These are phyloP conservation scores for Paspalum vaginatum DNA, from an alignment of 176 grass and related monocot species.

Conservation along the genomic window DNA sequence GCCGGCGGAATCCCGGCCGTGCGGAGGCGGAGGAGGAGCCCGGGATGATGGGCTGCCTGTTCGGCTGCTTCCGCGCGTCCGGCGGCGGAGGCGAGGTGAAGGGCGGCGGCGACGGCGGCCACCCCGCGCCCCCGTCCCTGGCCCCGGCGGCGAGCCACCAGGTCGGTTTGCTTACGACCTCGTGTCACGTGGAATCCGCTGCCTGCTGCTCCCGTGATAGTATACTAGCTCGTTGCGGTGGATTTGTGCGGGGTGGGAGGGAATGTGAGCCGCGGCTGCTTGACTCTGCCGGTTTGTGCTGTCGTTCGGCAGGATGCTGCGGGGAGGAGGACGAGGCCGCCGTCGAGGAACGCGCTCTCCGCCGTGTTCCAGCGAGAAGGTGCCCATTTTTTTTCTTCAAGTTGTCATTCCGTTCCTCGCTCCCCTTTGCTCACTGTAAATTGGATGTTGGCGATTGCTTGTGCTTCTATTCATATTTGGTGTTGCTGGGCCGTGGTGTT, in stretches of 20 bases:
- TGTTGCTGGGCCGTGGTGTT: background rate
- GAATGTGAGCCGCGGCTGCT: background rate
- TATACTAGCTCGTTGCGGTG: background rate
- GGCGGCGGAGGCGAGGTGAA: conserved; percentile 36
- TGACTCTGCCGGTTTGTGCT: background rate
- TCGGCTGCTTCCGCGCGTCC: conserved; percentile 71
- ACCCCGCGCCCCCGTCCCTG: conserved; percentile 43
- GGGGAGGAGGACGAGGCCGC: conserved; percentile 36
- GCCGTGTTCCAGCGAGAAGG: conserved; percentile 79
- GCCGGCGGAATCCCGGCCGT: background rate
- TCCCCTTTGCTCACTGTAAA: background rate
- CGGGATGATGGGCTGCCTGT: conserved; percentile 68
- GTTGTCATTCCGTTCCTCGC: background rate
- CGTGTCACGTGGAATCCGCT: background rate
- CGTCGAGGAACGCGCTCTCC: conserved; percentile 72
- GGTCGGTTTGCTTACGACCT: conserved; percentile 28
- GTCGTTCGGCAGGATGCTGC: conserved; percentile 29
- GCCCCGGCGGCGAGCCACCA: conserved; percentile 43
- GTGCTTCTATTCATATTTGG: background rate
- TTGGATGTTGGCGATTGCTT: background rate
- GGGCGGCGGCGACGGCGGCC: background rate
- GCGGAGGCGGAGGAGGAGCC: background rate
- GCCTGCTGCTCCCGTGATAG: background rate
- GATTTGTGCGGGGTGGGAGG: background rate
- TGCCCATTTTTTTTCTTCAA: background rate